Evolutionary conservation across 345 rosid species (phyloP), one percentile per base, ranked within the genome.

Genomic region (Camelina neglecta): DNA sequence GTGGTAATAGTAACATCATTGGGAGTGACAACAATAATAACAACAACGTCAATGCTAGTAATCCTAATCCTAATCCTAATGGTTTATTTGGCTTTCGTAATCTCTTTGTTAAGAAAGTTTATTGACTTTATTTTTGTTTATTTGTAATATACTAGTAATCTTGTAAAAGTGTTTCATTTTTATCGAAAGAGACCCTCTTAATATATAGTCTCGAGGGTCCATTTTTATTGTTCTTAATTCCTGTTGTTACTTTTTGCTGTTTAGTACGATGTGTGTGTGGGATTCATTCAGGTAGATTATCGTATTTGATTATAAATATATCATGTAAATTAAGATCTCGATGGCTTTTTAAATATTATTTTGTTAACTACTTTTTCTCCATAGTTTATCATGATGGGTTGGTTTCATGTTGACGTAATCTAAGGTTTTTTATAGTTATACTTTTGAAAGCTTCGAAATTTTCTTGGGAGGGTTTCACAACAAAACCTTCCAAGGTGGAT

Each of bases 71-170:
- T 60, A 79, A 72, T 72, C 63, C 78, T 60, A 79, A 74, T 67
- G 77, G 75, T 68, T 42, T 88, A 55, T 91, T 93, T 76, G 88
- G 79, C 66, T 69, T 93, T 20, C 91, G 96, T 6, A 85, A 84
- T 87, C 84, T 90, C 45, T 93, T 91, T 66, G 21, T 83, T 49
- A 91, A 85, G 81, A 91, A 87, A 73, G 91, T 89, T 69, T 82
- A 86, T 81, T 79, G 74, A 79, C 71, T 68, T 73, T 65, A 31
- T 68, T 39, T 9, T 2, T 13, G 12, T 5, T 62, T 61, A 10
- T 7, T 9, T 60, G 1, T 38, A 5, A 24, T 8, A 5, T 51
- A 35, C 8, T 35, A 53, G 51, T 71, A 58, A 39, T 53, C 61
- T 56, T 31, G 13, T 77, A 29, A n/a, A 65, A 24, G 42, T 29